Base-by-base conservation (phyloP, 2,329 filamentous ascomycete species). In the Sporothrix inflata region DNA sequence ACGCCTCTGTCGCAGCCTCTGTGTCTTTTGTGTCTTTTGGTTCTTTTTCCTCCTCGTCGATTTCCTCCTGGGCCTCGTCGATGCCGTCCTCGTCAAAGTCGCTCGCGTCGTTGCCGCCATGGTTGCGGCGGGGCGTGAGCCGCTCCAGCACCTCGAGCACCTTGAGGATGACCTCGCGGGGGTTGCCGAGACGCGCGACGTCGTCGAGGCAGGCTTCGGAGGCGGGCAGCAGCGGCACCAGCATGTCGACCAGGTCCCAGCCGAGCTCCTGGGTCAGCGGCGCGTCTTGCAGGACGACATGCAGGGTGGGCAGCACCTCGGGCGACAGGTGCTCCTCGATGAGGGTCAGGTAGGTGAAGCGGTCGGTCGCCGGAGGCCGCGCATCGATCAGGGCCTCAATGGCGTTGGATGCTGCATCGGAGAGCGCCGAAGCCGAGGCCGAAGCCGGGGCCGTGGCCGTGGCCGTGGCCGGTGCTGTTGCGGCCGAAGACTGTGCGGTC, bases 171-270 rank as follows among this genome's bases (percentile, higher is more conserved):
- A 94, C 91, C 80, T 96, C 93, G 68, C 92, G 85, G 0, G 93
- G 93, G 78, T 95, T 96, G 68, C 92, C 93, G 51, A 94, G 85
- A 30, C 90, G 87, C 42, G 92, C 92, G 69, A 95, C 90, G 40
- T 90, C 92, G 78, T 91, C 88, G 19, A 95, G 84, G 78, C 92
- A 94, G 63, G 85, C 81, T 76, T 92, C 89, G n/a, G 90, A 91
- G 14, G 86, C 89, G 1, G 91, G 85, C 5, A 94, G 82, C 6
- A 93, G 82, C 47, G 88, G 85, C 30, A 94, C 85, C 4, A 96
- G 86, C 77, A 93, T 88, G 78, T 92, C 90, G 27, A 96, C 90
- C 69, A 95, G 83, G 79, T 96, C 93, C 93, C 93, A 96, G 67
- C 93, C 93, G 77, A 95, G 94, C 72, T 93, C 91, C 73, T 87